Evolutionary conservation across 2,329 filamentous ascomycete genomes (phyloP).

Genomic region (Xylariaceae sp.): DNA sequence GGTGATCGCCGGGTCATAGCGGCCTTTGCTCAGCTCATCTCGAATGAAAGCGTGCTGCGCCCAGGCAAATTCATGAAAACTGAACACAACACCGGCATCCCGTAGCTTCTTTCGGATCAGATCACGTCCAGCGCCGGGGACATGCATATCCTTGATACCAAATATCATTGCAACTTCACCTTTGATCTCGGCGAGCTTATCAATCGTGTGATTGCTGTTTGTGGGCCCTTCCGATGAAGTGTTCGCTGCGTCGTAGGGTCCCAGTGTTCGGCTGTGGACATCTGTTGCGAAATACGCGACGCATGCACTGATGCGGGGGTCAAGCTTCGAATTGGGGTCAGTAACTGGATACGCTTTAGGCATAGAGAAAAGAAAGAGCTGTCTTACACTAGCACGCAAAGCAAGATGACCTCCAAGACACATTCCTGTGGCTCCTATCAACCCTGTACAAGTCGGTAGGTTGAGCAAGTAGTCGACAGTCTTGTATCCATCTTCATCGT

Average conservation of each 20-base stretch:
- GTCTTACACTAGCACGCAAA: conserved; percentile 51
- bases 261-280: conserved; percentile 75
- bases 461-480: conserved; percentile 67
- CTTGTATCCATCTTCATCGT: conserved; percentile 72
- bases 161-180: conserved; percentile 87
- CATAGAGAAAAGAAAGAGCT: background rate
- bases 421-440: conserved; percentile 80
- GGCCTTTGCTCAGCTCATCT: conserved; percentile 88
- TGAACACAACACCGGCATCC: conserved; percentile 68
- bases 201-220: conserved; percentile 48
- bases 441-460: conserved; percentile 74
- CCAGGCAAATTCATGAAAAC: conserved; percentile 88
- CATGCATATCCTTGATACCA: conserved; percentile 85
- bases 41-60: conserved; percentile 94
- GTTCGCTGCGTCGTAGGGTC: conserved; percentile 51
- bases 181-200: conserved; percentile 60
- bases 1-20: conserved; percentile 82
- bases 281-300: conserved; percentile 93
- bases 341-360: conserved; percentile 4
- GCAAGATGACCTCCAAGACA: conserved; percentile 88
- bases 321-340: conserved; percentile 46
- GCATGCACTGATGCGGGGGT: conserved; percentile 69
- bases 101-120: conserved; percentile 78
- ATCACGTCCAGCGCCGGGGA: conserved; percentile 77
- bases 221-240: conserved; percentile 36